A percentile compares a stretch with the other conserved stretches of the same genome.
phyloP scores from a whole-genome alignment of 768 basidiomycete species.

The Agrocybe pediades region DNA sequence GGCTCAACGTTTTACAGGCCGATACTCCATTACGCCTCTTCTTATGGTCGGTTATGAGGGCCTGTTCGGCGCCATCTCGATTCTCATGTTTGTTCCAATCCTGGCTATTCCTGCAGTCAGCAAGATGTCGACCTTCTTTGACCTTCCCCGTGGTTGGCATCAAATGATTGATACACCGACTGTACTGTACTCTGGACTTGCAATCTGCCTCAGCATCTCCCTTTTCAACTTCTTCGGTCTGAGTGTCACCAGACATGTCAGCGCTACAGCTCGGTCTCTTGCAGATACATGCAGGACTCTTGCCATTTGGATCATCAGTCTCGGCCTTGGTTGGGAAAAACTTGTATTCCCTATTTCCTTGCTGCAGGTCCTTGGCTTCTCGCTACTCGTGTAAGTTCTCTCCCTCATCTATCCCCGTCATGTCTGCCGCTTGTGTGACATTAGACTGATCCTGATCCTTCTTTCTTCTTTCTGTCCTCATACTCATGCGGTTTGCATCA shows the following conservation, averaged over 20 bases:
- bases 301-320: conserved; percentile 92
- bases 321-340: conserved; percentile 89
- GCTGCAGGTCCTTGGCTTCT: conserved; percentile 84
- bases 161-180: conserved; percentile 82
- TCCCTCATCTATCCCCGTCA: not conserved
- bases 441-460: conserved; percentile 4
- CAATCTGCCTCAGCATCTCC: conserved; percentile 75
- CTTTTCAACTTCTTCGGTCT: conserved; percentile 90
- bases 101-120: conserved; percentile 71
- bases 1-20: conserved; percentile 32
- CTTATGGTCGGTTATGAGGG: conserved; percentile 96
- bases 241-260: conserved; percentile 90
- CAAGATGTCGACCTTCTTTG: conserved; percentile 73
- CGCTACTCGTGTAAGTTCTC: conserved; percentile 78
- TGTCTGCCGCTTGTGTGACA: conserved; percentile 1
- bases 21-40: conserved; percentile 84
- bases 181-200: conserved; percentile 68
- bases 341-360: conserved; percentile 81
- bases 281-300: conserved; percentile 96
- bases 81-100: conserved; percentile 79
- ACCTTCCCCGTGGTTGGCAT: conserved; percentile 85
- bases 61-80: conserved; percentile 82
- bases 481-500: conserved; percentile 6
- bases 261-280: conserved; percentile 88
- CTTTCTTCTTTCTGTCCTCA: conserved; percentile 3